Percentiles rank a stretch among this genome's conserved stretches.
These are phyloP conservation scores for Calophaca sinica DNA, from an alignment of 306 rosid genomes.

Conservation along the genomic window DNA sequence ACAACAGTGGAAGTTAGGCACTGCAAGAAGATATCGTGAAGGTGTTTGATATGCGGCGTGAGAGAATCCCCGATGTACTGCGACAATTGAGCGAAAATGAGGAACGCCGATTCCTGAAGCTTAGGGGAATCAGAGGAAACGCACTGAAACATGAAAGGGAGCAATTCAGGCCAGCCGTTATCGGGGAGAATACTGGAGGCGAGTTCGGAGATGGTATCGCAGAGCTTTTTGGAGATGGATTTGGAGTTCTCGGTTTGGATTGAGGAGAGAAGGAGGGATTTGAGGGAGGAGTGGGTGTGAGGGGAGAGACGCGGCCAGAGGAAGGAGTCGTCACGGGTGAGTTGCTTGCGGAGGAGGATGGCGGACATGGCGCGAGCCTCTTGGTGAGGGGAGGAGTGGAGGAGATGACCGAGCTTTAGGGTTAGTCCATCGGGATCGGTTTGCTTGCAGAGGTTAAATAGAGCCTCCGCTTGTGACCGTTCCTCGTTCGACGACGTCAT, in stretches of 20 bases:
- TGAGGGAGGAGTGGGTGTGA: constrained; percentile 70
- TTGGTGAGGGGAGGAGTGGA: constrained; percentile 68
- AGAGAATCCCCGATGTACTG: constrained; percentile 89
- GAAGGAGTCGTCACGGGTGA: constrained; percentile 88
- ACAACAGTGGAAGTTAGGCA: constrained; percentile 59
- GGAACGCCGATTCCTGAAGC: constrained; percentile 84
- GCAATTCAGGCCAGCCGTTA: constrained; percentile 85
- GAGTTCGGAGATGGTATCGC: constrained; percentile 95
- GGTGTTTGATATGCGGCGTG: constrained; percentile 77
- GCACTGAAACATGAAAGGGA: constrained; percentile 92
- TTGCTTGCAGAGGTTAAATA: constrained; percentile 95
- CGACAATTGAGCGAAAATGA: constrained; percentile 90
- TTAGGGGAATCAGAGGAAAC: constrained; percentile 83
- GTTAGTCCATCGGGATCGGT: constrained; percentile 85
- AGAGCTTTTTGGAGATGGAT: constrained; percentile 82
- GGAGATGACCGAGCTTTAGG: constrained; percentile 85
- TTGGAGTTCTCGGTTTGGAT: constrained; percentile 77
- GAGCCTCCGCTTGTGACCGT: constrained; percentile 83
- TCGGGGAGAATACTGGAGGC: constrained; percentile 91
- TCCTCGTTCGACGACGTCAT: constrained; percentile 93
- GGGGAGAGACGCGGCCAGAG: constrained; percentile 85
- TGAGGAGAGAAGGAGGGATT: constrained; percentile 74
- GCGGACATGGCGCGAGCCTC: constrained; percentile 99
- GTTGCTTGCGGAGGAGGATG: constrained; percentile 92
- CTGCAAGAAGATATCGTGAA: constrained; percentile 82